Evolutionary conservation across 1,284 basidiomycete species (phyloP).

Genomic region (Ceratobasidium sp.): DNA sequence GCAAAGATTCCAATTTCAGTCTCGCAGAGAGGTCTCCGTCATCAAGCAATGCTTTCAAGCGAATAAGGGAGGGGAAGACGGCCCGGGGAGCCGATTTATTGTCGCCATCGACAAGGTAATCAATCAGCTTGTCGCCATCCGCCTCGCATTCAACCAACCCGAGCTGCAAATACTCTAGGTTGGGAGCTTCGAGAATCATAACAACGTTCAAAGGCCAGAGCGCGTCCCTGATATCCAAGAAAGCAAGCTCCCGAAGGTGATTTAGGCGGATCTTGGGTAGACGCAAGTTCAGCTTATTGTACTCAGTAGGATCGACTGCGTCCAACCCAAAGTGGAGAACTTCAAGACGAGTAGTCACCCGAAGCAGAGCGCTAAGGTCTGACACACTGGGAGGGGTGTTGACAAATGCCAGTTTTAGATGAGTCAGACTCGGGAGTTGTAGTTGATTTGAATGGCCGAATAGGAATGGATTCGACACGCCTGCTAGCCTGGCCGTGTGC

Average conservation of each 20-base stretch:
- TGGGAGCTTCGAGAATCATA: constrained; percentile 21
- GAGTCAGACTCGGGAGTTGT: not conserved
- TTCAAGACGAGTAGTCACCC: not conserved
- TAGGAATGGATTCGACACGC: constrained; percentile 16
- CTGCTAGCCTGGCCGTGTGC: not conserved
- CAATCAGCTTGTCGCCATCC: not conserved
- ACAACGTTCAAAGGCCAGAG: constrained; percentile 13
- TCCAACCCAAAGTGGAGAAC: not conserved
- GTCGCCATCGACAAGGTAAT: not conserved
- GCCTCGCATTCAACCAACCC: not conserved
- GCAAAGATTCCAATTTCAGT: too few species aligned
- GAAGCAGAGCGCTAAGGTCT: not conserved
- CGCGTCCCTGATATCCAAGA: not conserved
- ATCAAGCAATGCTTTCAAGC: not conserved
- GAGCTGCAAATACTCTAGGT: constrained; percentile 5
- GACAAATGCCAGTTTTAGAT: not conserved
- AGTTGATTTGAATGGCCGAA: constrained; percentile 29
- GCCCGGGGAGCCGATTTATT: not conserved
- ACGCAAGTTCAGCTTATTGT: not conserved
- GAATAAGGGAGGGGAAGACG: constrained; percentile 5
- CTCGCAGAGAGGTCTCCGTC: too few species aligned
- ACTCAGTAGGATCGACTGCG: too few species aligned
- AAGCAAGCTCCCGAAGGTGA: constrained; percentile 1
- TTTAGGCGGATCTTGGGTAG: not conserved
- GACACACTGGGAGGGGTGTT: not conserved